Conservation (phyloP, 2,329 filamentous ascomycete species). For the Celoporthe dispersa region DNA sequence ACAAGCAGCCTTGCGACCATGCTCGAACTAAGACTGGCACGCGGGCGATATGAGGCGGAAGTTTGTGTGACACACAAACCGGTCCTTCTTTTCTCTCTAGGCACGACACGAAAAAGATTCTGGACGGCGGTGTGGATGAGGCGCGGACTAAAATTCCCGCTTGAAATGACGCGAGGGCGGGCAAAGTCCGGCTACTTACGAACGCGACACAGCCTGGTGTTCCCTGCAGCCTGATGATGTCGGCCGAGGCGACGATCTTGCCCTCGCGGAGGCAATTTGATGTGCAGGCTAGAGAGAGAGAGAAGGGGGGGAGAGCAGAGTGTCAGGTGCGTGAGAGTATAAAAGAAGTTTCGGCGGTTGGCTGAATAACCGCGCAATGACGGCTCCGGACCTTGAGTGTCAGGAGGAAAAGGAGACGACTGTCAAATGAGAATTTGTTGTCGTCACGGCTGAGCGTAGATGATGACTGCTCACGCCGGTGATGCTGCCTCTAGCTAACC, state of each 20-base stretch:
- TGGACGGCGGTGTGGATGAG: not conserved
- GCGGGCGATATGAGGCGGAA: not conserved
- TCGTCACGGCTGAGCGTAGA: not conserved
- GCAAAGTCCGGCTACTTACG: not conserved
- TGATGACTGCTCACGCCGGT: not conserved
- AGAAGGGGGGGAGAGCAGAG: not conserved
- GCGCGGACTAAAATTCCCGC: slow-evolving; percentile 6
- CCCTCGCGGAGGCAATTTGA: not conserved
- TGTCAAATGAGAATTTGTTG: not conserved
- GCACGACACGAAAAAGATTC: no score
- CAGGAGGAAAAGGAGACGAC: not conserved
- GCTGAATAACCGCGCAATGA: not conserved
- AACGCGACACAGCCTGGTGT: not conserved
- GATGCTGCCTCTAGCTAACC: not conserved
- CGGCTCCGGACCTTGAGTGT: not conserved
- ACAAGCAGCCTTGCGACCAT: not conserved
- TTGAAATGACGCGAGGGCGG: not conserved
- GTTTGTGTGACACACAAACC: not conserved
- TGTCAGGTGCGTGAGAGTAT: not conserved
- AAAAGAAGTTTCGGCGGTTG: not conserved
- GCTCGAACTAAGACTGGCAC: not conserved
- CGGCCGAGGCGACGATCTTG: not conserved
- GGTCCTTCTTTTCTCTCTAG: not conserved
- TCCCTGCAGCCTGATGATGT: not conserved
- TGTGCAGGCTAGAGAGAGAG: not conserved